phyloP scores from a whole-genome alignment of 192 early-diverging fungal species.

The Coemansia nantahalensis region DNA sequence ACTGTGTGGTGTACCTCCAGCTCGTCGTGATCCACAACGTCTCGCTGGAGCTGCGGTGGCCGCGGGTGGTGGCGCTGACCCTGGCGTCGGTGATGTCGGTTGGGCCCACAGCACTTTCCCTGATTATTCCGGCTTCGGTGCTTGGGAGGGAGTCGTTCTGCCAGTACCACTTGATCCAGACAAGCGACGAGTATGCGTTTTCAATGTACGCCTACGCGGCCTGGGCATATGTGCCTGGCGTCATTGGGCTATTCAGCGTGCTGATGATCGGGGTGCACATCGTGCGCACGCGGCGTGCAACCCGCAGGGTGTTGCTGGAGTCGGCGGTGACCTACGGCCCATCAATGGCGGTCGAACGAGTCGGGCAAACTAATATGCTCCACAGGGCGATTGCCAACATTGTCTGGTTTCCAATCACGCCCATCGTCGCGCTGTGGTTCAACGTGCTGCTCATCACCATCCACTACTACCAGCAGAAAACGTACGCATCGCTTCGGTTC shows the following conservation, averaged over 20 bases:
- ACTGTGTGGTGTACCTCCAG: slow-evolving; percentile 45
- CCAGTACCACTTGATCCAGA: background rate
- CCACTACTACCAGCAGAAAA: slow-evolving; percentile 13
- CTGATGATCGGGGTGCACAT: slow-evolving; percentile 11
- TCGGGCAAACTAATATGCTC: slow-evolving; percentile 11
- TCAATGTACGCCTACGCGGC: slow-evolving; percentile 3
- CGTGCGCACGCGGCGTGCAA: slow-evolving; percentile 13
- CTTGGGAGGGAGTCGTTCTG: slow-evolving; percentile 11
- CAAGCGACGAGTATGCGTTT: slow-evolving; percentile 11
- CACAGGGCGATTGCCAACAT: slow-evolving; percentile 22
- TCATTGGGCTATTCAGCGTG: slow-evolving; percentile 27
- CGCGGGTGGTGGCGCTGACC: slow-evolving; percentile 15
- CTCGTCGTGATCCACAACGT: slow-evolving; percentile 34
- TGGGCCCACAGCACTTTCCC: slow-evolving; percentile 13
- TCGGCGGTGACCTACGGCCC: slow-evolving; percentile 11
- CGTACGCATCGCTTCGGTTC: slow-evolving; percentile 21
- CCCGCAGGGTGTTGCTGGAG: slow-evolving; percentile 1
- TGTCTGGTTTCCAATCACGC: slow-evolving; percentile 44
- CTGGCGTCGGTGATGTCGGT: slow-evolving; percentile 8
- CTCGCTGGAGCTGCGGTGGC: slow-evolving; percentile 20
- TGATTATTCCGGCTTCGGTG: slow-evolving; percentile 8
- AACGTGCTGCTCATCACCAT: slow-evolving; percentile 22
- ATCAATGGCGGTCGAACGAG: background rate
- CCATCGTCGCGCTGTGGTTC: slow-evolving; percentile 39
- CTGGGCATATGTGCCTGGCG: slow-evolving; percentile 30